These are phyloP conservation scores for Penicillium sp. DNA, from an alignment of 2,329 filamentous ascomycete genomes.

Conservation along the genomic window DNA sequence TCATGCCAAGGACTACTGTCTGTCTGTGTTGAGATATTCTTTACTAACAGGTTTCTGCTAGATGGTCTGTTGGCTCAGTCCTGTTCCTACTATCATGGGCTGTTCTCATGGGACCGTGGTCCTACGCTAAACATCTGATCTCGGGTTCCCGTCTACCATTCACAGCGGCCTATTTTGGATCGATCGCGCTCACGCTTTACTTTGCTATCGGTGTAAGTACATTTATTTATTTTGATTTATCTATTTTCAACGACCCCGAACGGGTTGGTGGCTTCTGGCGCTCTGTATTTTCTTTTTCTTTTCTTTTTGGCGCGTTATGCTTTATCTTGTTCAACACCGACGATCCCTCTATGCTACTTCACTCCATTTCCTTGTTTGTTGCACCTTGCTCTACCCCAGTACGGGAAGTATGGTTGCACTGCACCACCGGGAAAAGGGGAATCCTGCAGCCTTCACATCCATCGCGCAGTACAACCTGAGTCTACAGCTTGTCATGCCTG, in stretches of 20 bases:
- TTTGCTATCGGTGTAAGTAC: constrained; percentile 86
- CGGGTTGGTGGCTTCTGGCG: background rate
- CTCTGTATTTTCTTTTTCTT: background rate
- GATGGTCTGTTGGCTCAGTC: constrained; percentile 91
- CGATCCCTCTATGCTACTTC: constrained; percentile 8
- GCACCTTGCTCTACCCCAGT: constrained; percentile 6
- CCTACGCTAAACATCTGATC: constrained; percentile 80
- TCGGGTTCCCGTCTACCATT: constrained; percentile 87
- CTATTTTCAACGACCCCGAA: background rate
- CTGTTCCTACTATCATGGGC: constrained; percentile 92
- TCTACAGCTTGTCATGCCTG: constrained; percentile 7
- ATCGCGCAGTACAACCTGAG: constrained; percentile 20
- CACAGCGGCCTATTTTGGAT: constrained; percentile 91
- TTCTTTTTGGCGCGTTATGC: background rate
- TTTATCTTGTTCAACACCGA: background rate
- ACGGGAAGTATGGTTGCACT: constrained; percentile 16
- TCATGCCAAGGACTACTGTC: constrained; percentile 19
- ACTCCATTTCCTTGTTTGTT: constrained; percentile 8
- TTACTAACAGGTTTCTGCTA: constrained; percentile 47
- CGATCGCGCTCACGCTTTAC: constrained; percentile 84
- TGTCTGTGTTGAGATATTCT: constrained; percentile 4
- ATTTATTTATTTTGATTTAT: constrained; percentile 13
- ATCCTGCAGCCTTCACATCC: constrained; percentile 21
- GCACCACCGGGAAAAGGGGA: constrained; percentile 12
- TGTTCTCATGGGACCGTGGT: constrained; percentile 86